A percentile compares a stretch with the other conserved stretches of the same genome.
Conservation (phyloP, 345 rosid species). For the Hypericum perforatum region DNA sequence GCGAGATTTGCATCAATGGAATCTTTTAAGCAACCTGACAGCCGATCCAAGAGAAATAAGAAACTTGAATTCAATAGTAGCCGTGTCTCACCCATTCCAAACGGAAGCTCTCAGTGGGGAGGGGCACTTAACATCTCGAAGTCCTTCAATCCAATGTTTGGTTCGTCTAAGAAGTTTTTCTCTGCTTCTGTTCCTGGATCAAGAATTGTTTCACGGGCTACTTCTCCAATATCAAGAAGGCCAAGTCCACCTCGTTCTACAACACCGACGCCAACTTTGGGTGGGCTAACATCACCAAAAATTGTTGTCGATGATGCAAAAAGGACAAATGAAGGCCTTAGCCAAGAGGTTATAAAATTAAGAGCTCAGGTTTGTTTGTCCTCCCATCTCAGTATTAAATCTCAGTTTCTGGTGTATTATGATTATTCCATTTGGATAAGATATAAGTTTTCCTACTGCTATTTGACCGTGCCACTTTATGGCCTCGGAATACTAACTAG, state of each 20-base stretch:
- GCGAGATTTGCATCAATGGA: constrained; percentile 85
- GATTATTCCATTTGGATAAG: not conserved
- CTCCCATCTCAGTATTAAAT: constrained; percentile 2
- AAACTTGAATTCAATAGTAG: constrained; percentile 86
- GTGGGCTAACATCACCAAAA: constrained; percentile 81
- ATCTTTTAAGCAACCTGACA: constrained; percentile 67
- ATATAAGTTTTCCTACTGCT: too few relatives aligned
- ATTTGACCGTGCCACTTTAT: too few relatives aligned
- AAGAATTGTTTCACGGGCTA: constrained; percentile 94
- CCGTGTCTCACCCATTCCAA: constrained; percentile 92
- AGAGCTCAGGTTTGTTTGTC: constrained; percentile 60
- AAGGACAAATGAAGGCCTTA: constrained; percentile 61
- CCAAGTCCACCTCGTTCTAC: constrained; percentile 97
- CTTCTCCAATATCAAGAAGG: constrained; percentile 93
- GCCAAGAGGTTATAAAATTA: constrained; percentile 82
- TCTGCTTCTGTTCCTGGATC: constrained; percentile 99
- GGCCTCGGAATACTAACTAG: not conserved
- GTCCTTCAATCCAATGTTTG: constrained; percentile 78
- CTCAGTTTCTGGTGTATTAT: not conserved
- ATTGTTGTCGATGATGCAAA: constrained; percentile 61
- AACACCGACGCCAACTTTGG: constrained; percentile 91
- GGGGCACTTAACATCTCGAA: constrained; percentile 52
- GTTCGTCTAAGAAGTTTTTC: constrained; percentile 91
- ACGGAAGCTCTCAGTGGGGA: constrained; percentile 84
- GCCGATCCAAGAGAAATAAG: constrained; percentile 66